A percentile compares a stretch with the other conserved stretches of the same genome.
These are phyloP conservation scores for Fusarium chaquense DNA, from an alignment of 2,329 filamentous ascomycete species.

Conservation along the genomic window DNA sequence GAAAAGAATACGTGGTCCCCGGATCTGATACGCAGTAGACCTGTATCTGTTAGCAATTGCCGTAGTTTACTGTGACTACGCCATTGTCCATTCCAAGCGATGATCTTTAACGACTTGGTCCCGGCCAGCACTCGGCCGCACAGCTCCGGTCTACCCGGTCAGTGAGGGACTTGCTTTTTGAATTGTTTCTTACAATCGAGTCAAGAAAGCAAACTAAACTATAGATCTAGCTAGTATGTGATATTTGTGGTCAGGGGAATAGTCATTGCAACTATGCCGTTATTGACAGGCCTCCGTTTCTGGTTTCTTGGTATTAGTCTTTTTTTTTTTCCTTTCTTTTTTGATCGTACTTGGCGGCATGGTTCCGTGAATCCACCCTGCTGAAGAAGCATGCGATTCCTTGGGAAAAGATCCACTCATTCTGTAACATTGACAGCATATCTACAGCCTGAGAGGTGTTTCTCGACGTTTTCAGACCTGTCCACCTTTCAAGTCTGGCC, in stretches of 20 bases:
- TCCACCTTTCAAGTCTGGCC: slow-evolving; percentile 36
- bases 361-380: slow-evolving; percentile 19
- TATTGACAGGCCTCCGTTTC: background rate
- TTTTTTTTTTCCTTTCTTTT: slow-evolving; percentile 19
- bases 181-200: background rate
- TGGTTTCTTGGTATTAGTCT: background rate
- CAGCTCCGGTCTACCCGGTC: slow-evolving; percentile 38
- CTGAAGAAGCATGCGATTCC: slow-evolving; percentile 34
- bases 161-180: background rate
- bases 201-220: background rate
- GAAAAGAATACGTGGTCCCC: background rate
- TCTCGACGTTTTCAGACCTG: slow-evolving; percentile 36
- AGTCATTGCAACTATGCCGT: background rate
- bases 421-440: slow-evolving; percentile 5
- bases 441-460: slow-evolving; percentile 11
- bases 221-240: slow-evolving; percentile 5
- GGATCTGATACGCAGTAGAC: slow-evolving; percentile 20
- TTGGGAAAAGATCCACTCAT: slow-evolving; percentile 15
- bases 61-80: slow-evolving; percentile 29
- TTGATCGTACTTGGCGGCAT: background rate
- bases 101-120: slow-evolving; percentile 25
- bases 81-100: slow-evolving; percentile 22
- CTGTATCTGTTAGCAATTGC: slow-evolving; percentile 24
- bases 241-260: slow-evolving; percentile 18
- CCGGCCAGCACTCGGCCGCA: slow-evolving; percentile 35